Evolutionary conservation across 495 filamentous ascomycete genomes (phyloP).

Genomic region (Copromyces sp.): DNA sequence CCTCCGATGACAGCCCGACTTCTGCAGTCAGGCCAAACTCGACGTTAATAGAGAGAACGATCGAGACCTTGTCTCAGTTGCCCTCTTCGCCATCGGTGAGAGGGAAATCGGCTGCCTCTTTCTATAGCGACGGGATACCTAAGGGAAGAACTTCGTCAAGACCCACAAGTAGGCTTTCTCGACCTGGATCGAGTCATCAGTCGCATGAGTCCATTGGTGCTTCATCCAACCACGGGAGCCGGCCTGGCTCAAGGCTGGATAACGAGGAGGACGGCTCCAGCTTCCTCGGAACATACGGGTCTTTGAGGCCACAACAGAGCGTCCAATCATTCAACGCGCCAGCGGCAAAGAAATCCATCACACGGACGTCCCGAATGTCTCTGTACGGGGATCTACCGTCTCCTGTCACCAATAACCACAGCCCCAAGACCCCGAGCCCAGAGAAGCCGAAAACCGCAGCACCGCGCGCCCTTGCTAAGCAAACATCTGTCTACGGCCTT

Average conservation of each 20-base stretch:
- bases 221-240: constrained; percentile 22
- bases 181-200: constrained; percentile 35
- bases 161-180: constrained; percentile 26
- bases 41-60: constrained; percentile 28
- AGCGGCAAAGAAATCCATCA: not conserved
- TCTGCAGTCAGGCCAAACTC: not conserved
- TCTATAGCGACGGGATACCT: constrained; percentile 21
- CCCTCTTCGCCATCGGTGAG: constrained; percentile 38
- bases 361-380: constrained; percentile 7
- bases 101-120: constrained; percentile 23
- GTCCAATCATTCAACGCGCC: constrained; percentile 17
- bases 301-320: constrained; percentile 16
- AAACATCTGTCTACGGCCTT: constrained; percentile 44
- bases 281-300: constrained; percentile 26
- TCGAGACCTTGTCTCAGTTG: constrained; percentile 37
- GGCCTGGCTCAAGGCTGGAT: constrained; percentile 33
- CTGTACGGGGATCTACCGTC: constrained; percentile 12
- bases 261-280: constrained; percentile 18
- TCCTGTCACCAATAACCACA: constrained; percentile 12
- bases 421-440: constrained; percentile 33
- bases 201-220: constrained; percentile 27
- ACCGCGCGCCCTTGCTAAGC: constrained; percentile 39
- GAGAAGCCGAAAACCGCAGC: constrained; percentile 41
- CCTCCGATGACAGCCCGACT: not conserved
- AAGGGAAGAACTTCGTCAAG: constrained; percentile 23